phyloP scores from a whole-genome alignment of 805 yeast species.

The Yarrowia sp. region DNA sequence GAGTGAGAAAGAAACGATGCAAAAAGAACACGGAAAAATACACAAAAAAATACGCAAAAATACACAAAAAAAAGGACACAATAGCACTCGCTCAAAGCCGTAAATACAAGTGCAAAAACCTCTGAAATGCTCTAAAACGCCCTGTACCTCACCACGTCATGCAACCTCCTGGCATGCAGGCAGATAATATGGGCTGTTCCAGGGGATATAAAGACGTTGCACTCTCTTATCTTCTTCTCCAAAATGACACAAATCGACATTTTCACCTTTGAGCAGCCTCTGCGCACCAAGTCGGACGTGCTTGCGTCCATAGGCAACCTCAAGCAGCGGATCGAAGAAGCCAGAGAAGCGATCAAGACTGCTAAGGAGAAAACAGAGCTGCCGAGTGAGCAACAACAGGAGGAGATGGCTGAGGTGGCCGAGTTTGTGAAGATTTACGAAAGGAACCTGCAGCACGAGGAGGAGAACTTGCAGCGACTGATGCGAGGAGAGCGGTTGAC shows the following conservation, averaged over 20 bases:
- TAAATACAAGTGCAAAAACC: too few species aligned
- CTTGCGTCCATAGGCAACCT: conserved; percentile 2
- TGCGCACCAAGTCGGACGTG: conserved; percentile 1
- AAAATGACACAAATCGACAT: background rate
- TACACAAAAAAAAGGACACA: too few species aligned
- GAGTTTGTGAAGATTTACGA: conserved; percentile 1
- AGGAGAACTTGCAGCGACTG: background rate
- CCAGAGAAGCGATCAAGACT: background rate
- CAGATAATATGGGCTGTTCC: conserved; percentile 7
- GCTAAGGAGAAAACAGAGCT: background rate
- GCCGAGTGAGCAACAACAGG: background rate
- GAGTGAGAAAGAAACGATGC: background rate
- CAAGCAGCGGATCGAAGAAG: conserved; percentile 5
- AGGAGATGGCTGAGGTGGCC: background rate
- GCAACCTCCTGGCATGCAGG: conserved; percentile 16
- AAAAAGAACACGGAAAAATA: too few species aligned
- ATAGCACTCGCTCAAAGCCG: too few species aligned
- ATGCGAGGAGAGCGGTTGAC: background rate
- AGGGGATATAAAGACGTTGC: background rate
- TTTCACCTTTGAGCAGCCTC: background rate
- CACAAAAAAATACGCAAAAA: too few species aligned
- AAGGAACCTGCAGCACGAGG: background rate
- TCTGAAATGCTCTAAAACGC: too few species aligned
- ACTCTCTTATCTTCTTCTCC: background rate
- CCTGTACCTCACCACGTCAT: background rate